Evolutionary conservation across 768 basidiomycete genomes (phyloP).

Genomic region (Pleurotus citrinopileatus): DNA sequence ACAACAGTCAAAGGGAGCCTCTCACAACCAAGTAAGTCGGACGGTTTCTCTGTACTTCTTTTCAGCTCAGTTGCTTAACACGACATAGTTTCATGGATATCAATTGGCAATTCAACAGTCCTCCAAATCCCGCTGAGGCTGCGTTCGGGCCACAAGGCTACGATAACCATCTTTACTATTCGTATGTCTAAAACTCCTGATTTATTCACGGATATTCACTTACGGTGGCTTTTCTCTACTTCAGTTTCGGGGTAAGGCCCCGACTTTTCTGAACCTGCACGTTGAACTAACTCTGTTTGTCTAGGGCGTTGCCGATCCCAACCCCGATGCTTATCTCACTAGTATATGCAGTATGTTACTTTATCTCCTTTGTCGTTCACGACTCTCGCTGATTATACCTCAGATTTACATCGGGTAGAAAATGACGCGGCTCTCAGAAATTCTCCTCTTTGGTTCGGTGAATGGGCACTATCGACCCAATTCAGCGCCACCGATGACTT

Average conservation of each 20-base stretch:
- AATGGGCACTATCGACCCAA: constrained; percentile 57
- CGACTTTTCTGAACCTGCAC: constrained; percentile 4
- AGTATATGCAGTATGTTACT: constrained; percentile 63
- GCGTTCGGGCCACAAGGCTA: constrained; percentile 69
- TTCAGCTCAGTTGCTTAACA: constrained; percentile 8
- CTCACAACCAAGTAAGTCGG: constrained; percentile 36
- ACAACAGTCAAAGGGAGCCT: constrained; percentile 14
- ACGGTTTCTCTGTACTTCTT: not conserved
- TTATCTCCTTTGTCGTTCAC: not conserved
- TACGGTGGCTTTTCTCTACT: constrained; percentile 6
- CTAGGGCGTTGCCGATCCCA: constrained; percentile 70
- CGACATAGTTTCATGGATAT: constrained; percentile 72
- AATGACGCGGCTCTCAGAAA: constrained; percentile 41
- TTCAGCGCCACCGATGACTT: constrained; percentile 54
- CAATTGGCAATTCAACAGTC: constrained; percentile 71
- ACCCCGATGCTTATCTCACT: constrained; percentile 59
- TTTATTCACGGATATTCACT: not conserved
- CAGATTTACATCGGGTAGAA: constrained; percentile 61
- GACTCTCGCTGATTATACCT: not conserved
- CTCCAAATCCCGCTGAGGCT: constrained; percentile 68
- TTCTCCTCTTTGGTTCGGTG: constrained; percentile 52
- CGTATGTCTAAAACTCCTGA: constrained; percentile 33
- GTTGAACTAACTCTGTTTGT: constrained; percentile 4
- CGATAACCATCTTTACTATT: constrained; percentile 80
- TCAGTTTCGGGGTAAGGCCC: constrained; percentile 55